phyloP scores from a whole-genome alignment of 495 filamentous ascomycete genomes.

The Emericellopsis terricola region DNA sequence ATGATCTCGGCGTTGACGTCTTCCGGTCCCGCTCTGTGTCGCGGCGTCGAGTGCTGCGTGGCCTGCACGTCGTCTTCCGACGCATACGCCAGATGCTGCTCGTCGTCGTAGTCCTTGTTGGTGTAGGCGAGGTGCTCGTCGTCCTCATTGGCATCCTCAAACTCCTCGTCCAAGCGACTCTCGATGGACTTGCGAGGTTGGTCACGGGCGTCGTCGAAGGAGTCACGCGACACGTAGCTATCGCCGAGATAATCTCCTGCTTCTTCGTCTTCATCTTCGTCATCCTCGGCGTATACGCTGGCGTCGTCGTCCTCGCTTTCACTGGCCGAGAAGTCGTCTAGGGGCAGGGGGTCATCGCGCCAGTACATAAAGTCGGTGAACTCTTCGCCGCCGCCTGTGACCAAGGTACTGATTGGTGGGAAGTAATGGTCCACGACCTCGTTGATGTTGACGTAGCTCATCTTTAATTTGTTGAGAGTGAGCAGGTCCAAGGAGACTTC shows the following conservation, averaged over 20 bases:
- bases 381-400: constrained; percentile 64
- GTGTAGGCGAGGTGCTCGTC: no score
- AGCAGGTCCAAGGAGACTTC: constrained; percentile 88
- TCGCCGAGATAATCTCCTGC: constrained; percentile 31
- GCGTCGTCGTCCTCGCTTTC: constrained; percentile 37
- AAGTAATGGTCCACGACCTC: constrained; percentile 97
- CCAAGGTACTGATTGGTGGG: constrained; percentile 57
- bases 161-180: constrained; percentile 13
- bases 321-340: constrained; percentile 65
- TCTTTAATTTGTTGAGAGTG: constrained; percentile 85
- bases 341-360: constrained; percentile 53
- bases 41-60: not conserved
- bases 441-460: constrained; percentile 90
- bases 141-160: constrained; percentile 9
- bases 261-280: constrained; percentile 30
- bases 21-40: constrained; percentile 6
- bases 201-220: constrained; percentile 28
- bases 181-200: constrained; percentile 17
- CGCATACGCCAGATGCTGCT: constrained; percentile 8
- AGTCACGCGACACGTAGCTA: constrained; percentile 40
- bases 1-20: constrained; percentile 31
- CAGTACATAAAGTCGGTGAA: constrained; percentile 85
- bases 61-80: constrained; percentile 1
- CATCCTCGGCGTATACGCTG: constrained; percentile 19
- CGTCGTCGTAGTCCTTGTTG: constrained; percentile 7